Conservation (phyloP, 345 rosid species). For the Lepidium aucheri region DNA sequence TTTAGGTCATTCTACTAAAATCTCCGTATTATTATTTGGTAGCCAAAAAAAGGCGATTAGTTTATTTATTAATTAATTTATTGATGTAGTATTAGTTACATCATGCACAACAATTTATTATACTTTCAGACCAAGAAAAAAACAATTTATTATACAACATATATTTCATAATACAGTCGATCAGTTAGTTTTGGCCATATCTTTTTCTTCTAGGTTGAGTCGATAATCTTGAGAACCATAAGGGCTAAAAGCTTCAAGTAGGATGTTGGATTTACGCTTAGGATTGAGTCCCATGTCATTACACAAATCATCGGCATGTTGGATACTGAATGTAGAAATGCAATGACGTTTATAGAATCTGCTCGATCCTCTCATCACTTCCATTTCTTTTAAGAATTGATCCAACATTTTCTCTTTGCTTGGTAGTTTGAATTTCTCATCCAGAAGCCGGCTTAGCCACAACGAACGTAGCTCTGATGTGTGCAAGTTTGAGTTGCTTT, state of each 20-base stretch:
- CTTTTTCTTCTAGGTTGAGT: not conserved
- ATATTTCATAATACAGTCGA: not conserved
- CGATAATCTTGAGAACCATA: constrained; percentile 56
- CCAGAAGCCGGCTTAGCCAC: constrained; percentile 57
- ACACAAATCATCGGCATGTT: constrained; percentile 73
- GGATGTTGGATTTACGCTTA: constrained; percentile 57
- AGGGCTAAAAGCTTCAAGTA: constrained; percentile 75
- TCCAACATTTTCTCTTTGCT: constrained; percentile 58
- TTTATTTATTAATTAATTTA: too few species aligned
- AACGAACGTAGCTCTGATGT: constrained; percentile 68
- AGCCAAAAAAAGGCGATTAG: too few species aligned
- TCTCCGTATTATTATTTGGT: too few species aligned
- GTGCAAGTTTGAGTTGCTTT: constrained; percentile 73
- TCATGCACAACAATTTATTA: too few species aligned
- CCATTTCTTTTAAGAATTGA: constrained; percentile 43
- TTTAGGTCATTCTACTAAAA: too few species aligned
- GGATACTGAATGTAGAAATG: constrained; percentile 85
- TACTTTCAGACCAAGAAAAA: too few species aligned
- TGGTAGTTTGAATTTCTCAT: constrained; percentile 58
- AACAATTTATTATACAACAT: too few species aligned
- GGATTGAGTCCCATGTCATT: constrained; percentile 71
- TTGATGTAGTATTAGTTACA: too few species aligned
- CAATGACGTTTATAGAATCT: constrained; percentile 81
- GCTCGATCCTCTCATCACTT: constrained; percentile 48
- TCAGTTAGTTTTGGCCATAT: not conserved